These are phyloP conservation scores for Aspergillus aculeatinus DNA, from an alignment of 2,329 filamentous ascomycete species.

Conservation along the genomic window DNA sequence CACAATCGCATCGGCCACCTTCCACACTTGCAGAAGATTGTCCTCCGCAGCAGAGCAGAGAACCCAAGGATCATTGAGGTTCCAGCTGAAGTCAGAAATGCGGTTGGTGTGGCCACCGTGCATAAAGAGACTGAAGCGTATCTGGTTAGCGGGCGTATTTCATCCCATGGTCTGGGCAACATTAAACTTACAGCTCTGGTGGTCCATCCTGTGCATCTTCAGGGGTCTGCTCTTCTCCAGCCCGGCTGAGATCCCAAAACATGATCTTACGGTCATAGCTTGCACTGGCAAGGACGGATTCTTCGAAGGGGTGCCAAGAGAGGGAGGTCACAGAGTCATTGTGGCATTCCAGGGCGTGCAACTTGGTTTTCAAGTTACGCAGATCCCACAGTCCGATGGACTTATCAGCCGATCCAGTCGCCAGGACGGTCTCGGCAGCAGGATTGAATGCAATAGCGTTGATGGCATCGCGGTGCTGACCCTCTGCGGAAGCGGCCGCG, in stretches of 20 bases:
- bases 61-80: slow-evolving; percentile 93
- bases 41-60: slow-evolving; percentile 95
- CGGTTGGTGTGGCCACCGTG: slow-evolving; percentile 97
- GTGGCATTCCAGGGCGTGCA: slow-evolving; percentile 88
- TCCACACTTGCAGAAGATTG: slow-evolving; percentile 94
- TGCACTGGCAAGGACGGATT: slow-evolving; percentile 82
- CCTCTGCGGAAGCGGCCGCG: slow-evolving; percentile 66
- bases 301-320: slow-evolving; percentile 90
- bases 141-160: slow-evolving; percentile 2
- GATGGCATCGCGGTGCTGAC: slow-evolving; percentile 86
- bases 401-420: slow-evolving; percentile 92
- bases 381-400: slow-evolving; percentile 95
- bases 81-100: slow-evolving; percentile 96
- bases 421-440: slow-evolving; percentile 81
- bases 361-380: slow-evolving; percentile 82
- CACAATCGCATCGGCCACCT: slow-evolving; percentile 78
- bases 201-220: slow-evolving; percentile 95
- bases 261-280: slow-evolving; percentile 91
- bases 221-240: slow-evolving; percentile 90
- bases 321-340: slow-evolving; percentile 86
- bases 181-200: slow-evolving; percentile 75
- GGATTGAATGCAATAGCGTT: slow-evolving; percentile 97
- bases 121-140: slow-evolving; percentile 75
- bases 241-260: slow-evolving; percentile 91
- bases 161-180: background rate